These are phyloP conservation scores for Phytophthora niederhauseri DNA, from an alignment of 352 stramenopile species.

Conservation along the genomic window DNA sequence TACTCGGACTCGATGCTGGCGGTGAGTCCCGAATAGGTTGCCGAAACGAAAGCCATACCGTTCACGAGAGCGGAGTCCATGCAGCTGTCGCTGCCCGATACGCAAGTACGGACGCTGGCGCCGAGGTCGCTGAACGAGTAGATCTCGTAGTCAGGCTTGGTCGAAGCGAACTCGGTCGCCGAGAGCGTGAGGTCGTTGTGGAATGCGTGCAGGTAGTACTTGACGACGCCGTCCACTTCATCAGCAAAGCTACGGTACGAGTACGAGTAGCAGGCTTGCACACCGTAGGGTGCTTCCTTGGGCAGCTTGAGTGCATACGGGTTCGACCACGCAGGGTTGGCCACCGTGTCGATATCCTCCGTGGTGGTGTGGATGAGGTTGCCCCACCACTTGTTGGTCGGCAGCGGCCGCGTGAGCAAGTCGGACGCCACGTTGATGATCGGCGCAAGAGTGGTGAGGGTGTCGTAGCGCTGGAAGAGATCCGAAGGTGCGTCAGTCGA, in stretches of 20 bases:
- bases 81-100: slow-evolving; percentile 39
- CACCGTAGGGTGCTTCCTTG: slow-evolving; percentile 52
- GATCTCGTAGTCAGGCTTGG: slow-evolving; percentile 68
- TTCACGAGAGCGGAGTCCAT: slow-evolving; percentile 71
- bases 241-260: slow-evolving; percentile 58
- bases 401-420: slow-evolving; percentile 55
- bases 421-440: slow-evolving; percentile 67
- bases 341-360: slow-evolving; percentile 48
- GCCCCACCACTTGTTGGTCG: slow-evolving; percentile 88
- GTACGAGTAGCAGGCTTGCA: slow-evolving; percentile 76
- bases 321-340: slow-evolving; percentile 73
- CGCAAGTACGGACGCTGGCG: slow-evolving; percentile 56
- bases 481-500: slow-evolving; percentile 52
- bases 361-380: slow-evolving; percentile 73
- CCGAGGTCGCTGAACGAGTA: slow-evolving; percentile 76
- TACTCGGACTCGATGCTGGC: slow-evolving; percentile 57
- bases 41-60: slow-evolving; percentile 77
- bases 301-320: slow-evolving; percentile 77
- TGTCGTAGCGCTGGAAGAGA: slow-evolving; percentile 61
- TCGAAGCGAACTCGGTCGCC: slow-evolving; percentile 57
- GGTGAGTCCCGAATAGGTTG: slow-evolving; percentile 65
- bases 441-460: slow-evolving; percentile 57
- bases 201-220: slow-evolving; percentile 71
- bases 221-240: slow-evolving; percentile 55
- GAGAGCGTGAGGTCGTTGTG: slow-evolving; percentile 80